These are phyloP conservation scores for Chaetomium cochliodes DNA, from an alignment of 495 filamentous ascomycete species.

Conservation along the genomic window DNA sequence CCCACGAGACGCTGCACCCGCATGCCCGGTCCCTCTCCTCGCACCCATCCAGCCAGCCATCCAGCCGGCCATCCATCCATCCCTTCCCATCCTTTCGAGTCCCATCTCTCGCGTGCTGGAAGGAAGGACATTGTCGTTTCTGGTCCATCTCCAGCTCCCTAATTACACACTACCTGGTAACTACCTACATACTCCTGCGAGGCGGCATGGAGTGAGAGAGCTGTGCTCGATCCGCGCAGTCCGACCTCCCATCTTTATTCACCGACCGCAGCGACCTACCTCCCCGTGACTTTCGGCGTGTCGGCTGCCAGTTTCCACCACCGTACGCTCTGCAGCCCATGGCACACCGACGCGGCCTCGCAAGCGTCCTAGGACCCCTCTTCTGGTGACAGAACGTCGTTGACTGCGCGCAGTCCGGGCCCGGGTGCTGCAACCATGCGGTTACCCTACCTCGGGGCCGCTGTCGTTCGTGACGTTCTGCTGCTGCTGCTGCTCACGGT, in stretches of 20 bases:
- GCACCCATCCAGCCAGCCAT: background rate
- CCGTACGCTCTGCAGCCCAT: conserved; percentile 31
- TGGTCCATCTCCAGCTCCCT: background rate
- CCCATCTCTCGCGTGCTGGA: conserved; percentile 1
- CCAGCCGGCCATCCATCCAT: background rate
- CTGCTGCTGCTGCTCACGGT: conserved; percentile 41
- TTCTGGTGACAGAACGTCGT: conserved; percentile 31
- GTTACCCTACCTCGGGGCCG: conserved; percentile 34
- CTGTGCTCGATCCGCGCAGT: conserved; percentile 11
- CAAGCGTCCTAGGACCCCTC: conserved; percentile 35
- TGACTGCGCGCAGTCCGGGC: conserved; percentile 20
- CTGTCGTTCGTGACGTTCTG: conserved; percentile 42
- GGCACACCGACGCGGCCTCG: conserved; percentile 34
- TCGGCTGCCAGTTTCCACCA: conserved; percentile 13
- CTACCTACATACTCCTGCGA: conserved; percentile 2
- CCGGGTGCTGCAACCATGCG: conserved; percentile 39
- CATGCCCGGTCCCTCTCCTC: conserved; percentile 12
- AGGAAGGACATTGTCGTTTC: background rate
- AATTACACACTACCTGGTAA: background rate
- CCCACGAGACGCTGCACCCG: conserved; percentile 24
- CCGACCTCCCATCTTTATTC: background rate
- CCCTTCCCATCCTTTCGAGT: background rate
- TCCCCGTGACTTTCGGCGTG: conserved; percentile 1
- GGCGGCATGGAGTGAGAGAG: conserved; percentile 15
- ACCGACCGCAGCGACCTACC: background rate